Percentiles rank a stretch among this genome's conserved stretches.
Conservation (phyloP, 1,139 yeast genomes). For the Kodamaea derodonti region DNA sequence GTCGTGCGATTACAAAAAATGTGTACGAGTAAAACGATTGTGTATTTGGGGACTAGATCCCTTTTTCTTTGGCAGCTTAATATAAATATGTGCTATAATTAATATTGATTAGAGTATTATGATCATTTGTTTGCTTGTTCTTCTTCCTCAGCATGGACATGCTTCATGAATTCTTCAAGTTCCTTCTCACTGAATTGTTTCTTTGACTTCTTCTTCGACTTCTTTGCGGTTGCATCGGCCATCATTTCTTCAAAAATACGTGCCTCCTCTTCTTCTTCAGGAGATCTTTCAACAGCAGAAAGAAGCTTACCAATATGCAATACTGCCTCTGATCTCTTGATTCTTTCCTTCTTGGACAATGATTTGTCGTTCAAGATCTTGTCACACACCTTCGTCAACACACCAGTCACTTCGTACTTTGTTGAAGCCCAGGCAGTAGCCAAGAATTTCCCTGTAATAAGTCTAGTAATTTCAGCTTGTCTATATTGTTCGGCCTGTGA, state of each 20-base stretch:
- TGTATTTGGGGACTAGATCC: no score
- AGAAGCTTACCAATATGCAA: constrained; percentile 56
- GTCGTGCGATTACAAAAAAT: no score
- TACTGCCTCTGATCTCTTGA: constrained; percentile 58
- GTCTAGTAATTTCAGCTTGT: constrained; percentile 60
- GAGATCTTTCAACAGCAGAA: constrained; percentile 52
- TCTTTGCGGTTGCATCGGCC: constrained; percentile 60
- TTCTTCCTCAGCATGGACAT: constrained; percentile 11
- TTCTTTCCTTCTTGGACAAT: constrained; percentile 47
- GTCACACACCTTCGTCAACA: constrained; percentile 64
- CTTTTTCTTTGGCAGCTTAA: no score
- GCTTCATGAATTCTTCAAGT: constrained; percentile 12
- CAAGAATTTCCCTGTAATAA: constrained; percentile 67
- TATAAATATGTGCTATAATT: no score
- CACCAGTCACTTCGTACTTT: constrained; percentile 67
- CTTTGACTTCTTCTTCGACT: constrained; percentile 26
- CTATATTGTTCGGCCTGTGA: constrained; percentile 45
- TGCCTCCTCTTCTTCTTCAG: constrained; percentile 73
- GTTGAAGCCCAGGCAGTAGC: constrained; percentile 81
- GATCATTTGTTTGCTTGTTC: neutral
- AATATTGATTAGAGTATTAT: no score
- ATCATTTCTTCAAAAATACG: constrained; percentile 73
- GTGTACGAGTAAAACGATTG: no score
- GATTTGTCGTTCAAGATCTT: constrained; percentile 55
- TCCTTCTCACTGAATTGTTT: constrained; percentile 9